phyloP scores from a whole-genome alignment of 768 basidiomycete species.

The Gloeopeniophorella convolvens region DNA sequence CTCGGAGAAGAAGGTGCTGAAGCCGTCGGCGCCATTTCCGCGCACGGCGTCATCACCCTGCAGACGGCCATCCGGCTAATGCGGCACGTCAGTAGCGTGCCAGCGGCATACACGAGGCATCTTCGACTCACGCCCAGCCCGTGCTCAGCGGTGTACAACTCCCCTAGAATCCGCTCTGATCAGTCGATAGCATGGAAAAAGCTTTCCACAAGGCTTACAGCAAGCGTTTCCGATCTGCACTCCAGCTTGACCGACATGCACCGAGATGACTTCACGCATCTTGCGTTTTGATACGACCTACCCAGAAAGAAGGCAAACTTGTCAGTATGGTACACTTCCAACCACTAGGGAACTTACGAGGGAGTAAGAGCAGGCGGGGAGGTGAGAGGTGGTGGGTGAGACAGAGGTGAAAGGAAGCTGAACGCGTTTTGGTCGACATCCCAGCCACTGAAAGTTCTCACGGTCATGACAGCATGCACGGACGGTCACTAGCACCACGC shows the following conservation, averaged over 20 bases:
- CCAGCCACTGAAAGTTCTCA: slow-evolving; percentile 7
- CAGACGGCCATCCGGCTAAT: slow-evolving; percentile 90
- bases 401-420: neutral
- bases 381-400: neutral
- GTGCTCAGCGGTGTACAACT: slow-evolving; percentile 98
- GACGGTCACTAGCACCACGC: no score
- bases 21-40: slow-evolving; percentile 70
- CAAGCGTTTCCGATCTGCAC: slow-evolving; percentile 98
- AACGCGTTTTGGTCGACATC: slow-evolving; percentile 3
- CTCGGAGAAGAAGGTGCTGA: slow-evolving; percentile 99
- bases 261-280: slow-evolving; percentile 96
- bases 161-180: slow-evolving; percentile 49
- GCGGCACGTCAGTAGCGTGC: slow-evolving; percentile 20
- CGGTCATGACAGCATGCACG: slow-evolving; percentile 15
- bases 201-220: slow-evolving; percentile 55
- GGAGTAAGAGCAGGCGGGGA: neutral
- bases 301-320: slow-evolving; percentile 2
- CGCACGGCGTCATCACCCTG: slow-evolving; percentile 65
- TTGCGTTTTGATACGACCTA: slow-evolving; percentile 21
- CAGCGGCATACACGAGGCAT: slow-evolving; percentile 13
- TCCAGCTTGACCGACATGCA: slow-evolving; percentile 99
- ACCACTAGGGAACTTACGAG: slow-evolving; percentile 4
- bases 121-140: slow-evolving; percentile 77
- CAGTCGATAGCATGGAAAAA: neutral
- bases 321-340: neutral